phyloP scores from a whole-genome alignment of 2,329 filamentous ascomycete genomes.

The Teratosphaeria zuluensis region DNA sequence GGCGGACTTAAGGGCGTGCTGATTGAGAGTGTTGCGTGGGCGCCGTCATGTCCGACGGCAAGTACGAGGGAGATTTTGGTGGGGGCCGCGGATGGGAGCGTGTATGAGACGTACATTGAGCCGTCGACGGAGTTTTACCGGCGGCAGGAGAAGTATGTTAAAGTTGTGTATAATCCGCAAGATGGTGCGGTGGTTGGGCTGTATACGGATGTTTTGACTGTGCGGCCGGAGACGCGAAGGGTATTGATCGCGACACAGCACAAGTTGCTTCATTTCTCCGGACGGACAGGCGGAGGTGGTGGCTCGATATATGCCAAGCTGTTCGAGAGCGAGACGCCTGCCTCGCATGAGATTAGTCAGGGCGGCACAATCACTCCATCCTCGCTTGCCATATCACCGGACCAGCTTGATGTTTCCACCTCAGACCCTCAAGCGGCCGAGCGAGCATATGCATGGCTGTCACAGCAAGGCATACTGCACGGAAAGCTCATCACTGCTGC shows the following conservation, averaged over 20 bases:
- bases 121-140: constrained; percentile 90
- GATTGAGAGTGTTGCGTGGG: constrained; percentile 90
- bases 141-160: constrained; percentile 86
- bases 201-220: constrained; percentile 66
- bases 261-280: constrained; percentile 70
- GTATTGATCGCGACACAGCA: constrained; percentile 72
- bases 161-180: constrained; percentile 68
- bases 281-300: constrained; percentile 66
- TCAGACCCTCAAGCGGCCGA: constrained; percentile 35
- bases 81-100: constrained; percentile 83
- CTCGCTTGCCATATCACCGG: constrained; percentile 65
- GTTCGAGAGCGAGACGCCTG: constrained; percentile 78
- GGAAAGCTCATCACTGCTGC: constrained; percentile 58
- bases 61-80: constrained; percentile 91
- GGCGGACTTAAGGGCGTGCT: constrained; percentile 74
- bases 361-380: constrained; percentile 50
- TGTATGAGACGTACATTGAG: constrained; percentile 94
- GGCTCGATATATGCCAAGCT: constrained; percentile 78
- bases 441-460: constrained; percentile 82
- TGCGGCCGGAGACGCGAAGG: constrained; percentile 61
- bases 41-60: constrained; percentile 80
- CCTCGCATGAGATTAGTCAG: constrained; percentile 61
- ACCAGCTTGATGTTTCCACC: constrained; percentile 45
- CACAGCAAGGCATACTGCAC: constrained; percentile 75
- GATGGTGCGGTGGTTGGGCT: constrained; percentile 79